Evolutionary conservation across 2,329 filamentous ascomycete species (phyloP), one percentile per base, ranked within the genome.

Genomic region (Cylindrodendrum hubeiense): DNA sequence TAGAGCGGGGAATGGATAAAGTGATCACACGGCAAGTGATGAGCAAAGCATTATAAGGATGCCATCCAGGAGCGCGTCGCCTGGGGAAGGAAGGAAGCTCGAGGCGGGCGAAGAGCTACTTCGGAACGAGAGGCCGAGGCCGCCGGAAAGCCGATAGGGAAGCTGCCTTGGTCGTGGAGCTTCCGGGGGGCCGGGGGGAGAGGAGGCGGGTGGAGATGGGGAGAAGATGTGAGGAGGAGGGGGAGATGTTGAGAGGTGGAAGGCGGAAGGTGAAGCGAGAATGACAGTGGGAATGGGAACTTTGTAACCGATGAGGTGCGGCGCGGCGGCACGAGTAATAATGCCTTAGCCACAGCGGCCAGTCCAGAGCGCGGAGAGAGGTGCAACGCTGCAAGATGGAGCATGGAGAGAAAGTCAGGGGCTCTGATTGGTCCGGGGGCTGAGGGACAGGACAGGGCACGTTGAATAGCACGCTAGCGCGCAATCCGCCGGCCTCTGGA

Each of bases 31-130:
- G 60, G 65, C 52, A 28, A 60, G 63, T 64, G 59, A 64, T 39
- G 60, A 66, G 62, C 66, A 67, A 68, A 69, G 61, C 77, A 79
- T 79, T 67, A 75, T 79, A 74, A 73, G 69, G 68, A 64, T 67
- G 72, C 68, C 74, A 77, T 77, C 49, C 71, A 75, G 66, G 66
- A 67, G 67, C 69, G 73, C 73, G 73, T 75, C 62, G 60, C 52
- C 51, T 39, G 47, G 47, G 46, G 47, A 53, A 30, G 53, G 33
- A 50, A 43, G 56, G 54, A 21, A 49, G 43, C 56, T 60, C 56
- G 34, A 44, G 26, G 51, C 39, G 34, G 28, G 44, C 21, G 22
- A 39, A 39, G 51, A 46, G 56, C 50, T 39, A 37, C 30, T 34
- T 21, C 37, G 51, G 44, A 52, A 28, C 37, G 39, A 41, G 43